These are phyloP conservation scores for Sarocladium kiliense DNA, from an alignment of 2,329 filamentous ascomycete genomes.

Conservation along the genomic window DNA sequence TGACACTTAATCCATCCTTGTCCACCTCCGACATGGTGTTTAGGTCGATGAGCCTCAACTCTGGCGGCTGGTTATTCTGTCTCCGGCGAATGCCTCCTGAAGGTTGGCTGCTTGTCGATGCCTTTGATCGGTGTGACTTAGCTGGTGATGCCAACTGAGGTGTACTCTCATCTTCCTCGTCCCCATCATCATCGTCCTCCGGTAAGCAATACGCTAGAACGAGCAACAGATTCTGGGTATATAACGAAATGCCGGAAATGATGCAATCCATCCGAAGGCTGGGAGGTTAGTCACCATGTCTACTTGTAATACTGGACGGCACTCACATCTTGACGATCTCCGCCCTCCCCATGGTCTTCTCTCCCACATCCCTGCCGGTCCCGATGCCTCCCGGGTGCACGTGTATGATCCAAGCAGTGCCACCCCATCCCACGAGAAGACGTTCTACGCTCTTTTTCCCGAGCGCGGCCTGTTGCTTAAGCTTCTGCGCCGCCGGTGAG, in stretches of 20 bases:
- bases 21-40: constrained; percentile 81
- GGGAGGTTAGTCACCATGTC: constrained; percentile 26
- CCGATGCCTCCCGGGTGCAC: constrained; percentile 72
- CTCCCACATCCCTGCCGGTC: constrained; percentile 60
- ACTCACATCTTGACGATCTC: constrained; percentile 90
- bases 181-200: constrained; percentile 60
- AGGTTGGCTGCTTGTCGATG: constrained; percentile 51
- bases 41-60: constrained; percentile 86
- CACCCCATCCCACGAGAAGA: constrained; percentile 89
- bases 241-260: constrained; percentile 93
- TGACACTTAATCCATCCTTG: constrained; percentile 80
- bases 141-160: constrained; percentile 19
- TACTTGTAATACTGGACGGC: no score
- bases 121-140: constrained; percentile 36
- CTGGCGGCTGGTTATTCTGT: constrained; percentile 77
- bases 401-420: constrained; percentile 92
- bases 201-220: constrained; percentile 85
- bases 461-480: constrained; percentile 44
- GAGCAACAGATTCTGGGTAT: constrained; percentile 85
- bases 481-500: constrained; percentile 41
- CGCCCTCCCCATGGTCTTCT: constrained; percentile 70
- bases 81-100: constrained; percentile 63
- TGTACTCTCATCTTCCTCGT: constrained; percentile 24
- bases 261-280: constrained; percentile 95
- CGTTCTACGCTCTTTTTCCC: constrained; percentile 60